A percentile compares a stretch with the other conserved stretches of the same genome.
Conservation (phyloP, 2,329 filamentous ascomycete species). For the Xylaria sp. region DNA sequence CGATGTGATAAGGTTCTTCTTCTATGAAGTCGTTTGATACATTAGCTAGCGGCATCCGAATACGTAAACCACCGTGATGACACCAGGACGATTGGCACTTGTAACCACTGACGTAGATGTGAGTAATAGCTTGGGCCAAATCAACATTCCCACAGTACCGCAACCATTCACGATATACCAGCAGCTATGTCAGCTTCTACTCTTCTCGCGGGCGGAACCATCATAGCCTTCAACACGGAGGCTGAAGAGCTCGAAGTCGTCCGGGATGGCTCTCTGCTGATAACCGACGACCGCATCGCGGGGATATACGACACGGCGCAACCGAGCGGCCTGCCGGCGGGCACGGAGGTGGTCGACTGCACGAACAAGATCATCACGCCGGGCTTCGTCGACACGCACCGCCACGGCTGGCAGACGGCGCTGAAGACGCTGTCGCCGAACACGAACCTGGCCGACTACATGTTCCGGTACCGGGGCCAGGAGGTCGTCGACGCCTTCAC, state of each 20-base stretch:
- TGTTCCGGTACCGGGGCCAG: conserved; percentile 44
- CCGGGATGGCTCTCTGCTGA: conserved; percentile 37
- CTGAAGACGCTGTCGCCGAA: conserved; percentile 57
- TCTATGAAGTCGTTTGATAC: not conserved
- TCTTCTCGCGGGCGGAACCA: conserved; percentile 35
- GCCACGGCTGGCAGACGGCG: conserved; percentile 59
- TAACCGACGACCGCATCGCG: conserved; percentile 40
- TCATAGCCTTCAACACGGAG: conserved; percentile 34
- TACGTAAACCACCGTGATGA: not conserved
- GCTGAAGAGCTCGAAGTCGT: conserved; percentile 32
- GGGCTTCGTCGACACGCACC: conserved; percentile 61
- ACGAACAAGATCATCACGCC: conserved; percentile 55
- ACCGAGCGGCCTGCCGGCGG: conserved; percentile 28
- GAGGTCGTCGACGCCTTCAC: conserved; percentile 38
- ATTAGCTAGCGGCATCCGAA: not conserved
- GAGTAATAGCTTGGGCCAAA: not conserved
- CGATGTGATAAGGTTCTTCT: not conserved
- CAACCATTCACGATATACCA: conserved; percentile 1
- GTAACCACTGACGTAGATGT: not conserved
- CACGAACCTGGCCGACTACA: conserved; percentile 52
- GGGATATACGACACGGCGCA: conserved; percentile 33
- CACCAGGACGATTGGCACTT: not conserved
- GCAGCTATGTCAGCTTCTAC: conserved; percentile 20
- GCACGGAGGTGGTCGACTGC: conserved; percentile 50
- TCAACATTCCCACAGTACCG: not conserved